phyloP scores from a whole-genome alignment of 306 rosid genomes.

The Dryas alaskensis region DNA sequence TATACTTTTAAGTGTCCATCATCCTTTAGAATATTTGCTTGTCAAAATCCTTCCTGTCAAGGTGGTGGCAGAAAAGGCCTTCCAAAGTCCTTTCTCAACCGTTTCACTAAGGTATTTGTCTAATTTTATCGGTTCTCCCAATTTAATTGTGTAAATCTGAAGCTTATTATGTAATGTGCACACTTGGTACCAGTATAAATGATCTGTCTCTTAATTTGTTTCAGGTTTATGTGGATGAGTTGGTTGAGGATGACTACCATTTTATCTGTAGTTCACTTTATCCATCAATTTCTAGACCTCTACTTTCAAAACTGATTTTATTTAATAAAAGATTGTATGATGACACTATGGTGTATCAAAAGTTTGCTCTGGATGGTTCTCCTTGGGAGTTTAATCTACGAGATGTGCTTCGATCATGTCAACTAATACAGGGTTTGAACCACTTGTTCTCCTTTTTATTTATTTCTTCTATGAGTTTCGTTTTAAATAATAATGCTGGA shows the following conservation, averaged over 20 bases:
- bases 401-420: conserved; percentile 87
- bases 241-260: conserved; percentile 70
- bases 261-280: conserved; percentile 76
- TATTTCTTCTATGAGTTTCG: conserved; percentile 1
- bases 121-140: not conserved
- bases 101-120: conserved; percentile 77
- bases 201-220: conserved; percentile 25
- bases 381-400: conserved; percentile 99
- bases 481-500: not conserved
- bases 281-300: conserved; percentile 48
- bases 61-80: conserved; percentile 98
- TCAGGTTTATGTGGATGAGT: conserved; percentile 91
- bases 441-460: conserved; percentile 9
- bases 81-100: conserved; percentile 88
- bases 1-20: conserved; percentile 75
- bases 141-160: conserved; percentile 3
- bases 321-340: conserved; percentile 80
- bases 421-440: conserved; percentile 68
- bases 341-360: conserved; percentile 62
- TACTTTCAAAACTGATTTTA: conserved; percentile 57
- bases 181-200: not conserved
- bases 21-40: conserved; percentile 89
- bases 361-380: conserved; percentile 80
- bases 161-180: conserved; percentile 6
- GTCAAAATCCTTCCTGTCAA: conserved; percentile 92